phyloP scores from a whole-genome alignment of 1,284 basidiomycete species.

The Ustilago curta region DNA sequence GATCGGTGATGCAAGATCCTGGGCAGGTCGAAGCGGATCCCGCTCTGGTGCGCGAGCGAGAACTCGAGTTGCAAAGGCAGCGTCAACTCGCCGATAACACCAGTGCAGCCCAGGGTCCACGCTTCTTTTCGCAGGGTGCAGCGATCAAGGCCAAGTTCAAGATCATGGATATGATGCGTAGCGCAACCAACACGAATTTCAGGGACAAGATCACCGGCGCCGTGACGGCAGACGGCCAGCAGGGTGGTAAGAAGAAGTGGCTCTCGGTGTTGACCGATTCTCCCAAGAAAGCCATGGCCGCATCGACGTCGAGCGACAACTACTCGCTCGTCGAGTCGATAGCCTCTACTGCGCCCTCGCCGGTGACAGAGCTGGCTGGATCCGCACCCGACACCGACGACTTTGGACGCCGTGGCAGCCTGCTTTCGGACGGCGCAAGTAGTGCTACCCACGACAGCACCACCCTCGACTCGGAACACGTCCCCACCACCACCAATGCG shows the following conservation, averaged over 20 bases:
- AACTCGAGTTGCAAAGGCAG: constrained; percentile 32
- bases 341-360: constrained; percentile 12
- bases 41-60: constrained; percentile 28
- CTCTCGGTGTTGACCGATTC: constrained; percentile 29
- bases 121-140: constrained; percentile 55
- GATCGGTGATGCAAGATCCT: constrained; percentile 17
- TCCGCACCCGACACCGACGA: constrained; percentile 12
- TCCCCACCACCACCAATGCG: neutral
- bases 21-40: constrained; percentile 12
- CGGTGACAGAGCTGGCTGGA: constrained; percentile 11
- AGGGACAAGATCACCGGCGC: constrained; percentile 39
- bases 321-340: constrained; percentile 31
- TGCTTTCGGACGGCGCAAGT: constrained; percentile 18
- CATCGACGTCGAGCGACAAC: constrained; percentile 25
- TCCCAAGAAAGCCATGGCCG: constrained; percentile 14
- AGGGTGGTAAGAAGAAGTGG: constrained; percentile 41
- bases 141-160: constrained; percentile 61
- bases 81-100: constrained; percentile 50
- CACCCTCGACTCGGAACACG: neutral
- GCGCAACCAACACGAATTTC: constrained; percentile 33
- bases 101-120: constrained; percentile 49
- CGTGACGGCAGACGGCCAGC: constrained; percentile 14
- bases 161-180: constrained; percentile 55
- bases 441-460: neutral
- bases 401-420: constrained; percentile 22